Evolutionary conservation across 352 stramenopile genomes (phyloP).

Genomic region (Phytophthora parvispora): DNA sequence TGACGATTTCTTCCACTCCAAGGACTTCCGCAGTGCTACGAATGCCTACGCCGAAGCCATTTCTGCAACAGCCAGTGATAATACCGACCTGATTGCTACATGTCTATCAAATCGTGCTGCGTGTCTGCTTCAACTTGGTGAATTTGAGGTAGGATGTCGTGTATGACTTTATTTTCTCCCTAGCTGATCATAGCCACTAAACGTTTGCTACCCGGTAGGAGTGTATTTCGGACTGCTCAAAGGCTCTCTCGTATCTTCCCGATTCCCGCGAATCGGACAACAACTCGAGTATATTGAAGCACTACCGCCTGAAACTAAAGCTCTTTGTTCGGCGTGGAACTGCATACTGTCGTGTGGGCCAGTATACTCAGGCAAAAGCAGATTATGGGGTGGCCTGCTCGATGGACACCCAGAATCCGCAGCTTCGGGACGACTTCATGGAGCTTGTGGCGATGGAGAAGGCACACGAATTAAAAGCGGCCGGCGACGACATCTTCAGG

Average conservation of each 20-base stretch:
- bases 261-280: conserved; percentile 54
- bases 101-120: conserved; percentile 82
- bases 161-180: not conserved
- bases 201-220: too few relatives aligned
- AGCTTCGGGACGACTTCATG: conserved; percentile 75
- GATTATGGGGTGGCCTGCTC: conserved; percentile 85
- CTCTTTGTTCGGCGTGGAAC: conserved; percentile 79
- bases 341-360: conserved; percentile 67
- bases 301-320: conserved; percentile 80
- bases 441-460: conserved; percentile 71
- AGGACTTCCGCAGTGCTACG: conserved; percentile 71
- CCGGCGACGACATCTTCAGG: conserved; percentile 58
- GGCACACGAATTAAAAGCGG: conserved; percentile 59
- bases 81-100: conserved; percentile 55
- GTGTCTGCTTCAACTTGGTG: conserved; percentile 62
- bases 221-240: conserved; percentile 77
- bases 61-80: conserved; percentile 31
- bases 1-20: conserved; percentile 85
- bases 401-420: conserved; percentile 79
- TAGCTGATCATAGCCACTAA: not conserved
- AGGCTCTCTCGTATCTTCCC: conserved; percentile 69
- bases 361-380: conserved; percentile 74
- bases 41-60: conserved; percentile 82
- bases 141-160: conserved; percentile 56
- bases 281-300: conserved; percentile 44